Conservation (phyloP, 2,329 filamentous ascomycete species). For the Neonectria hederae region DNA sequence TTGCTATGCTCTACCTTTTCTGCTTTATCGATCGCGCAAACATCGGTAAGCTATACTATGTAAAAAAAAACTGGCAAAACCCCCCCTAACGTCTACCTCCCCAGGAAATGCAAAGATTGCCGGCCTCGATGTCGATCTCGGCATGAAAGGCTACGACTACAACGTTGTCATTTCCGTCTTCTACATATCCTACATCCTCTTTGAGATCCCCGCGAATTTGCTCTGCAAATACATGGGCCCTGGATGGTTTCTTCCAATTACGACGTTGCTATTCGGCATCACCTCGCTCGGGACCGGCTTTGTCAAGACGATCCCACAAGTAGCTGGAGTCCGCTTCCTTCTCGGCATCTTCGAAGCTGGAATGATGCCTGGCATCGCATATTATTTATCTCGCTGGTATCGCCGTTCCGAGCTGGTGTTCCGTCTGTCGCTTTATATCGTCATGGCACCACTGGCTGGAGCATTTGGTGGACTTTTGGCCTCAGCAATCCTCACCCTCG, state of each 20-base stretch:
- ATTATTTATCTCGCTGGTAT: conserved; percentile 72
- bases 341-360: conserved; percentile 70
- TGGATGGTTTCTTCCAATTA: conserved; percentile 68
- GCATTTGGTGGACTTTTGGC: conserved; percentile 73
- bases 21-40: conserved; percentile 72
- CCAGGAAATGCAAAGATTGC: conserved; percentile 33
- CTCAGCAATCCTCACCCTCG: conserved; percentile 67
- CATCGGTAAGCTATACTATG: conserved; percentile 59
- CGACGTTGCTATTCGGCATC: conserved; percentile 66
- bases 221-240: conserved; percentile 71
- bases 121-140: conserved; percentile 30
- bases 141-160: conserved; percentile 20
- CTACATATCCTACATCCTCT: conserved; percentile 39
- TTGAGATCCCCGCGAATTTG: conserved; percentile 70
- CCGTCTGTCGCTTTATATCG: conserved; percentile 69
- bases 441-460: conserved; percentile 71
- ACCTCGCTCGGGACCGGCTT: conserved; percentile 68
- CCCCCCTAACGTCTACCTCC: background rate
- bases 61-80: background rate
- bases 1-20: conserved; percentile 66
- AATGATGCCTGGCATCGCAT: conserved; percentile 71
- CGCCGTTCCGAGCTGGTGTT: conserved; percentile 69
- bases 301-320: conserved; percentile 57
- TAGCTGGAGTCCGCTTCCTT: conserved; percentile 66
- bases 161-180: background rate